Evolutionary conservation across 2,329 filamentous ascomycete species (phyloP), one percentile per base, ranked within the genome.

Genomic region (Colletotrichum tanaceti): DNA sequence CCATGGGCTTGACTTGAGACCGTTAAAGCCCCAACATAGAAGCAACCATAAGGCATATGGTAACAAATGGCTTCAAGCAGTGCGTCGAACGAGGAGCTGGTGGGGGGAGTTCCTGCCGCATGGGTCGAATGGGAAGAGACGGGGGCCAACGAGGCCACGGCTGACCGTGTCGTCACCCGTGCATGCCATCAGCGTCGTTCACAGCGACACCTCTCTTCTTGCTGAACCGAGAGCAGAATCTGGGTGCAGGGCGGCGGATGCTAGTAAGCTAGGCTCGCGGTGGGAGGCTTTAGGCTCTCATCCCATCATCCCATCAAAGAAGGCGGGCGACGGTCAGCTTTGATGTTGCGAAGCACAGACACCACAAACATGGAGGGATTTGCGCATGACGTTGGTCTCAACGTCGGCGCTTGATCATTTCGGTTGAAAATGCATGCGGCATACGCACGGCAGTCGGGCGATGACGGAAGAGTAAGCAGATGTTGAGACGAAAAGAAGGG

Each of bases 331-430:
- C 20, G 35, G 22, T 39, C 20, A 50, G 32, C 35, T 22, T 41
- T 49, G 32, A 50, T 10, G 20, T 24, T 59, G 22, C 20, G 14
- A n/a, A 18, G 16, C 20, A 60, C 46, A 49, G 58, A 60, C 44
- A 35, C 38, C 39, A n/a, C 55, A 32, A n/a, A n/a, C 41, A 32
- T n/a, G 16, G 22, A 35, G 39, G 41, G 16, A 22, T 3, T 38
- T n/a, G 38, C 11, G 16, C 38, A 52, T 59, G 54, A 59, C 39
- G 7, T 47, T 53, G 18, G 63, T 22, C 22, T 41, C 46, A 47
- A 60, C 47, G 61, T 54, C 57, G 63, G 55, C 47, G 63, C 63
- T 65, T 47, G 47, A 57, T 54, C 44, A 58, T 32, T 61, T 61
- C 46, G 16, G 58, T 38, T 39, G 58, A 11, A 22, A 65, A 49